Percentiles rank a stretch among this genome's conserved stretches.
Conservation (phyloP, 768 basidiomycete species). For the Mycena galopus region DNA sequence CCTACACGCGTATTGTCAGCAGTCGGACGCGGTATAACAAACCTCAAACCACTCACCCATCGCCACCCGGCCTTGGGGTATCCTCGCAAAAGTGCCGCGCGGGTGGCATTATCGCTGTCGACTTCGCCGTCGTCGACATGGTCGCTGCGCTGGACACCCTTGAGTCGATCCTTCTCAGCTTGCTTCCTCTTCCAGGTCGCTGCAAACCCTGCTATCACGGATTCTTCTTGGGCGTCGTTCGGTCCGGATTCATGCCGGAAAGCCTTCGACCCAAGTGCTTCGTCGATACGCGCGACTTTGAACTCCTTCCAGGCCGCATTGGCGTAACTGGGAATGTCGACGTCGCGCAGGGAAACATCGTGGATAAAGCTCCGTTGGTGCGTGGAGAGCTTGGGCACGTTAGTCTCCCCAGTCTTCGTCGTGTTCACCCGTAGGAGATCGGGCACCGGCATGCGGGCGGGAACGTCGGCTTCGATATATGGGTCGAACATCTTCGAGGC, state of each 20-base stretch:
- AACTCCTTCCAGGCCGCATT: not conserved
- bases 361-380: conserved; percentile 16
- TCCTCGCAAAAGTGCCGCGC: not conserved
- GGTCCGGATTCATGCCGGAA: conserved; percentile 10
- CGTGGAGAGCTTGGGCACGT: conserved; percentile 16
- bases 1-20: no score
- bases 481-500: conserved; percentile 2
- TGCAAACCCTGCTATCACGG: no score
- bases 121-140: not conserved
- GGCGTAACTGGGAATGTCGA: not conserved
- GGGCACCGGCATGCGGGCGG: conserved; percentile 26
- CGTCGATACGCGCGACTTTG: not conserved
- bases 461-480: not conserved
- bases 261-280: conserved; percentile 15
- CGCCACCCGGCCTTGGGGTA: conserved; percentile 13
- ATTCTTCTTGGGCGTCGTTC: not conserved
- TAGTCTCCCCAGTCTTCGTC: not conserved
- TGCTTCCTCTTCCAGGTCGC: no score
- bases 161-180: no score
- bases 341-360: conserved; percentile 8
- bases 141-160: no score
- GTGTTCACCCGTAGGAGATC: not conserved
- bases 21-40: no score
- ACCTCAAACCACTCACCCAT: not conserved
- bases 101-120: not conserved